phyloP scores from a whole-genome alignment of 129 eudicot species.

The carrot (Daucus carota) region DNA sequence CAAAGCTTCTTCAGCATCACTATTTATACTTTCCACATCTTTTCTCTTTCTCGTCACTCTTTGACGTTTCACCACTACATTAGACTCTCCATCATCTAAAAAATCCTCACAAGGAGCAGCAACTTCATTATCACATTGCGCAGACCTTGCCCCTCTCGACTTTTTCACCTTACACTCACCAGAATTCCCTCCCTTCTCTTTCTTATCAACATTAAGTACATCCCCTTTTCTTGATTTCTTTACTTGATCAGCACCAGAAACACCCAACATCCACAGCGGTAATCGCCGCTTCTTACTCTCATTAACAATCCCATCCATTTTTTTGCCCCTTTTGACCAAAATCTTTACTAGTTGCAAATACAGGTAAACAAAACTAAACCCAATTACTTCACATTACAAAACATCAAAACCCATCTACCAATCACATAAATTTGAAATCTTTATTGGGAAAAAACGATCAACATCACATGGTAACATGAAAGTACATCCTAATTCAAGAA shows the following conservation, averaged over 20 bases:
- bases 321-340: not conserved
- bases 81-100: conserved; percentile 8
- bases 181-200: conserved; percentile 5
- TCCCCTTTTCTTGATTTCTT: conserved; percentile 14
- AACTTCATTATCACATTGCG: conserved; percentile 10
- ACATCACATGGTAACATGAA: not conserved
- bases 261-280: conserved; percentile 42
- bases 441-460: not conserved
- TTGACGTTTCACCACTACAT: conserved; percentile 29
- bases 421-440: not conserved
- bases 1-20: conserved; percentile 14
- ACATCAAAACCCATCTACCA: not conserved
- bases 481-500: not conserved
- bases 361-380: not conserved
- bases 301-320: conserved; percentile 7
- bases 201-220: conserved; percentile 6
- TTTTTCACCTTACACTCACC: conserved; percentile 9
- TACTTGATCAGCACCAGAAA: conserved; percentile 18
- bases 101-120: conserved; percentile 1
- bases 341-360: not conserved
- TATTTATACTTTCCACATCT: conserved; percentile 10
- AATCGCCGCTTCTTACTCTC: conserved; percentile 34
- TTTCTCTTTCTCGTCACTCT: conserved; percentile 32
- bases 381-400: not conserved
- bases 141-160: conserved; percentile 13